A percentile compares a stretch with the other conserved stretches of the same genome.
phyloP scores from a whole-genome alignment of 768 basidiomycete genomes.

The Pisolithus tinctorius region DNA sequence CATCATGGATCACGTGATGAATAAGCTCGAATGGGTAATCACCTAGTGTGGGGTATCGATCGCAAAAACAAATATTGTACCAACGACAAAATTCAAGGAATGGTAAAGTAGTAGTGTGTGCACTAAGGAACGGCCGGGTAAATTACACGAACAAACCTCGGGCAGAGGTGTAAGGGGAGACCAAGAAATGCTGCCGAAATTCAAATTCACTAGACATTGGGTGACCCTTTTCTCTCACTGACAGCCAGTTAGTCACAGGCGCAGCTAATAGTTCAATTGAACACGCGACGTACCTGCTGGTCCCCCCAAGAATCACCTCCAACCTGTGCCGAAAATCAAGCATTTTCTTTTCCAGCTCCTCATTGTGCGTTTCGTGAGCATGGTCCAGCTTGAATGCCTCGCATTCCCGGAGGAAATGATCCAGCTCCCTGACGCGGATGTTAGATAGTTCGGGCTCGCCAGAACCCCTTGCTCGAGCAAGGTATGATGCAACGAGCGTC shows the following conservation, averaged over 20 bases:
- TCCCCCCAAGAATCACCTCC: conserved; percentile 24
- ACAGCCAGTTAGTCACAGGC: no score
- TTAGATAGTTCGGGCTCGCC: conserved; percentile 65
- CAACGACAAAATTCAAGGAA: neutral
- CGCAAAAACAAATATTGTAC: neutral
- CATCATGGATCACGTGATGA: neutral
- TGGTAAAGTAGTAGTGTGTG: no score
- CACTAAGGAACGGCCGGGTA: no score
- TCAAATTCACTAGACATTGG: no score
- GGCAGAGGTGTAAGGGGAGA: no score
- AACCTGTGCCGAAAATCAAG: conserved; percentile 15
- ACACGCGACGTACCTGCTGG: neutral
- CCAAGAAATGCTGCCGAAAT: no score
- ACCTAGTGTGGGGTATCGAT: no score
- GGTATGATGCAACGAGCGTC: conserved; percentile 64
- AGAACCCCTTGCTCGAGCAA: conserved; percentile 63
- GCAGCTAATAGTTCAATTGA: no score
- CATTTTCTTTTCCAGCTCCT: conserved; percentile 9
- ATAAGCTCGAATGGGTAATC: neutral
- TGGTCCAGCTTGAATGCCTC: conserved; percentile 52
- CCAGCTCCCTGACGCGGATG: conserved; percentile 50
- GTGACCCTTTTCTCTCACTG: no score
- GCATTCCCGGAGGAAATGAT: conserved; percentile 60
- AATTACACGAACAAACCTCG: no score
- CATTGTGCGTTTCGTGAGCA: conserved; percentile 29